Evolutionary conservation across 2,329 filamentous ascomycete genomes (phyloP).

Genomic region (Ascochyta koolunga): DNA sequence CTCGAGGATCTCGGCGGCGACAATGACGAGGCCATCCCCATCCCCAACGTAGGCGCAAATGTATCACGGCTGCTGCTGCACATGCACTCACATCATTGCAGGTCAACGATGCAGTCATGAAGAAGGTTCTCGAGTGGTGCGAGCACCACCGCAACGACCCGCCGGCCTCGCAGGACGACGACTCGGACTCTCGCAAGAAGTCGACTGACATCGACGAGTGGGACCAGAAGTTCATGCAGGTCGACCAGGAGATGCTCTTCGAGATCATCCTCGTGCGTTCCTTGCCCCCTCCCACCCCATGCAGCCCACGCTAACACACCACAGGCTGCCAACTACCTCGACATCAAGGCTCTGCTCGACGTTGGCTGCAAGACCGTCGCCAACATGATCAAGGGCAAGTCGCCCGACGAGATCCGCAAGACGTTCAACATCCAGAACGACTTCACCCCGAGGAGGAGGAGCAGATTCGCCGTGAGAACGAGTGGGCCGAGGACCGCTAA

Average conservation of each 20-base stretch:
- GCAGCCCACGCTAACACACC: slow-evolving; percentile 20
- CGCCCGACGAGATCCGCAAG: slow-evolving; percentile 97
- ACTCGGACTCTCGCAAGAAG: slow-evolving; percentile 94
- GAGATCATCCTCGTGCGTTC: slow-evolving; percentile 89
- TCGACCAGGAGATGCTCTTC: slow-evolving; percentile 99
- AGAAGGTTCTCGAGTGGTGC: slow-evolving; percentile 99
- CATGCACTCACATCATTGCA: slow-evolving; percentile 41
- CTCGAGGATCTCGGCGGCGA: slow-evolving; percentile 83
- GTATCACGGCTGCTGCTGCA: neutral
- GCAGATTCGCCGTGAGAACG: slow-evolving; percentile 71
- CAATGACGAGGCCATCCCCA: slow-evolving; percentile 75
- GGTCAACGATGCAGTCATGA: slow-evolving; percentile 90
- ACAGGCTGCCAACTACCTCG: slow-evolving; percentile 95
- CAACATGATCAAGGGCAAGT: slow-evolving; percentile 99
- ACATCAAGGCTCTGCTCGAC: slow-evolving; percentile 97
- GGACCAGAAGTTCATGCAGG: slow-evolving; percentile 99
- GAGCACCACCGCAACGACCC: slow-evolving; percentile 92
- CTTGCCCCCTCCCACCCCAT: neutral
- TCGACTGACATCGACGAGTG: slow-evolving; percentile 99
- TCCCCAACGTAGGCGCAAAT: slow-evolving; percentile 67
- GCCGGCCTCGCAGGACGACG: slow-evolving; percentile 79
- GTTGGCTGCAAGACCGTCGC: slow-evolving; percentile 99
- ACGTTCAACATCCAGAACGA: slow-evolving; percentile 99
- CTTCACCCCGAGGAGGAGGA: slow-evolving; percentile 98
- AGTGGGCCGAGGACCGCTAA: slow-evolving; percentile 56